Conservation (phyloP, 2,329 filamentous ascomycete species). For the Ceratocystiopsis brevicomis region DNA sequence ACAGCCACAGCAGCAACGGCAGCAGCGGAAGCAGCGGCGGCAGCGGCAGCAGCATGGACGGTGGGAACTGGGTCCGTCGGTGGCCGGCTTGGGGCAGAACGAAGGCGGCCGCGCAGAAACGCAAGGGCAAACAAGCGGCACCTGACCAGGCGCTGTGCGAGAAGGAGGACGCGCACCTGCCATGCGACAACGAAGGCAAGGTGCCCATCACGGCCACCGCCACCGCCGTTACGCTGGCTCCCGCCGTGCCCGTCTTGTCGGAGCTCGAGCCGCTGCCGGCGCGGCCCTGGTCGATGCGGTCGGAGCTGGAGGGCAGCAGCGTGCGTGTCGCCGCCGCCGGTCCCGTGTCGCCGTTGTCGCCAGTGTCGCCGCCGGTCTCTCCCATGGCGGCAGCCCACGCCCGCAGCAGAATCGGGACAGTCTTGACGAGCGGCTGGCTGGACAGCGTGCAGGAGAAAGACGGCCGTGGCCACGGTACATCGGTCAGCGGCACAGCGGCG, state of each 20-base stretch:
- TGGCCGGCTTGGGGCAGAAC: too few relatives aligned
- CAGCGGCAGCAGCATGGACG: neutral
- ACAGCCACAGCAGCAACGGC: neutral
- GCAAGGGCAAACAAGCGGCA: neutral
- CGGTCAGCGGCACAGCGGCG: too few relatives aligned
- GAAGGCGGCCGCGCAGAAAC: neutral
- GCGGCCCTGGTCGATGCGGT: constrained; percentile 10
- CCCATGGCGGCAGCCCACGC: neutral
- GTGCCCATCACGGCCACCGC: neutral
- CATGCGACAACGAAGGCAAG: too few relatives aligned
- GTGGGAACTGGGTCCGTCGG: too few relatives aligned
- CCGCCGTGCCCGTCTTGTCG: neutral
- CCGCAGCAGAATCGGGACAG: neutral
- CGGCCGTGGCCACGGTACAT: neutral
- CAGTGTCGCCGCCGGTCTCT: neutral
- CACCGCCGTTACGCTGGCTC: too few relatives aligned
- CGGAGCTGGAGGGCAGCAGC: constrained; percentile 7
- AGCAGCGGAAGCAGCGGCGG: neutral
- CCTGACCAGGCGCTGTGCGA: neutral
- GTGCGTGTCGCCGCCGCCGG: neutral
- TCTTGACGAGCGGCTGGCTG: neutral
- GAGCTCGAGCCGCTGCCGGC: constrained; percentile 7
- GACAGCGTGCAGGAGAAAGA: neutral
- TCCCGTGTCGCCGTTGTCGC: neutral
- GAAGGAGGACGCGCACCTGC: neutral